Evolutionary conservation across 345 rosid genomes (phyloP), one percentile per base, ranked within the genome.

Genomic region (Syzygium aromaticum): DNA sequence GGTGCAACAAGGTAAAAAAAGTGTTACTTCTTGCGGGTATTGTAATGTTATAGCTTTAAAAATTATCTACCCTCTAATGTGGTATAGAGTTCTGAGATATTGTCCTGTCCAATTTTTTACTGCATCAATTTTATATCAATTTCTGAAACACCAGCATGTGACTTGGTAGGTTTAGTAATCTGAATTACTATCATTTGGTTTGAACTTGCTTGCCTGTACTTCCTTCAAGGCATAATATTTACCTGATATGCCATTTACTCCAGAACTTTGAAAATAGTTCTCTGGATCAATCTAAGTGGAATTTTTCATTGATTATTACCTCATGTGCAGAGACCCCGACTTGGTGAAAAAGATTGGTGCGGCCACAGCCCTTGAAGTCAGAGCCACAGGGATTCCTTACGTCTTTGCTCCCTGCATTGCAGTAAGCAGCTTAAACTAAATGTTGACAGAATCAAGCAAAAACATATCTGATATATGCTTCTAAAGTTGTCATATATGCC

Each of bases 331-430:
- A 91, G 99, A 96, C 86, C 98, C 99, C 22, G 92, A 90, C 23
- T 92, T 98, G 87, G 99, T 93, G 86, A 95, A 94, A 94, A 94
- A 91, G 92, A 98, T 98, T 88, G 99, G 99, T 80, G 94, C 95
- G 85, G 99, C 98, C 83, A 98, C 99, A 87, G 99, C 99, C 63
- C 89, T 95, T n/a, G 99, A 98, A 96, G 97, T 93, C 88, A 95
- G 98, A 93, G 99, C 99, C 86, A 95, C 99, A 1, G 99, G 99
- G 85, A 98, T 98, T 77, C 99, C 98, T 84, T 98, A 96, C 84
- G 93, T 89, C 6, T 98, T 98, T 87, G 99, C 98, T 77, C 99
- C 99, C 84, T 98, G 99, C 93, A 94, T 98, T 86, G 99, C 99
- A n/a, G 99, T 98, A 94, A 87, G 46, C 46, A 4, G 7, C 80